Base-by-base conservation (phyloP, 2,329 filamentous ascomycete genomes). In the Blastomyces parvus region DNA sequence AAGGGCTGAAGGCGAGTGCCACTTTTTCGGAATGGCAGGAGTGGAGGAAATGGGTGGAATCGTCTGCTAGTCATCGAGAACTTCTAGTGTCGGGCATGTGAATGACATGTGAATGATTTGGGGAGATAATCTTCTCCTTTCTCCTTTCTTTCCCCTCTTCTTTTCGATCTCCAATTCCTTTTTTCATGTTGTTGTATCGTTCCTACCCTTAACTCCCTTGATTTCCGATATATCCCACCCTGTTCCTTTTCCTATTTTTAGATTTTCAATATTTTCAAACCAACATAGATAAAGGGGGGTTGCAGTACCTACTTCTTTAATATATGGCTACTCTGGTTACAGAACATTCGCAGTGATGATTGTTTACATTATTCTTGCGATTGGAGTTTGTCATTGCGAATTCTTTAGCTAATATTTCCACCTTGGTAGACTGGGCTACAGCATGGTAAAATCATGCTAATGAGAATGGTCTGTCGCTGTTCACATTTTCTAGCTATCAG, bases 1-100 rank as follows among this genome's bases (percentile, higher is more conserved):
- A 94, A 76, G 94, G 94, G 25, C 86, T 86, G 77, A 92, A 90
- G 79, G 84, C 87, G 62, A 86, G 80, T 63, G 74, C 94, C 64
- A 80, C 77, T 59, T 96, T 90, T 73, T 76, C 74, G 1, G 89
- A 93, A 70, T 97, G 87, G 82, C 87, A 84, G 80, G 83, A 83
- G 68, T 97, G 91, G 90, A 85, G 85, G 73, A 83, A 87, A 19
- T 94, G 90, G 88, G 83, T 86, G 19, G 61, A 62, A 59, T 64
- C 64, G 33, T 65, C 62, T 11, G 53, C 36, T 19, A 36, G 38
- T 14, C 62, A 62, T 48, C 61, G 56, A 38, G 42, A 38, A 14
- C 36, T 63, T 27, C 60, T 67, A 60, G 63, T 60, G 25, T 59
- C 33, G 44, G 46, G 48, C 36, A 55, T 57, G 57, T 46, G 40